phyloP scores from a whole-genome alignment of 1,284 basidiomycete genomes.

The Porodaedalea pini region DNA sequence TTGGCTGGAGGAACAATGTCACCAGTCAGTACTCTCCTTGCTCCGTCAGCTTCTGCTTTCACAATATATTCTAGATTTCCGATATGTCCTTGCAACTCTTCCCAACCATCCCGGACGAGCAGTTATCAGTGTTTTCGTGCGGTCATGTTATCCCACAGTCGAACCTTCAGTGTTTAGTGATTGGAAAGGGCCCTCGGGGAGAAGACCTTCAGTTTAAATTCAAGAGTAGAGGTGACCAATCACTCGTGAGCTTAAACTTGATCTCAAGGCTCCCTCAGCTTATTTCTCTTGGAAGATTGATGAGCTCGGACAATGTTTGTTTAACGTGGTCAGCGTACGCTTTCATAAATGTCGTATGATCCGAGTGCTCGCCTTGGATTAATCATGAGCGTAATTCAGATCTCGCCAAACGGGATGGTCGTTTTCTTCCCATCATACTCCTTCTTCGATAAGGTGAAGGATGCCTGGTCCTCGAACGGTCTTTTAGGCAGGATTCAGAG shows the following conservation, averaged over 20 bases:
- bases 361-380: too few species aligned
- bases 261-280: not conserved
- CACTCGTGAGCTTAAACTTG: conserved; percentile 46
- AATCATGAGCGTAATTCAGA: not conserved
- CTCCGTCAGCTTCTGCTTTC: not conserved
- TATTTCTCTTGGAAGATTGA: conserved; percentile 50
- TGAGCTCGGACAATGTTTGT: conserved; percentile 81
- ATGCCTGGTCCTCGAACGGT: conserved; percentile 64
- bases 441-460: conserved; percentile 70
- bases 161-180: conserved; percentile 77
- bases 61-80: conserved; percentile 58
- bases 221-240: conserved; percentile 66
- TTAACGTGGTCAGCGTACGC: conserved; percentile 76
- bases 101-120: conserved; percentile 55
- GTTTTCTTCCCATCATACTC: conserved; percentile 94
- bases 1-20: conserved; percentile 98
- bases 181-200: conserved; percentile 77
- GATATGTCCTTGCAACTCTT: conserved; percentile 87
- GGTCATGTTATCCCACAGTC: conserved; percentile 86
- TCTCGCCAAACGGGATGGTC: conserved; percentile 76
- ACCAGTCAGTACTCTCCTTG: conserved; percentile 51
- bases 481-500: conserved; percentile 56
- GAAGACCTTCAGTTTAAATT: conserved; percentile 82
- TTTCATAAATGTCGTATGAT: not conserved
- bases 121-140: conserved; percentile 81